Evolutionary conservation across 2,329 filamentous ascomycete genomes (phyloP).

Genomic region (Rhytidhysteron rufulum): DNA sequence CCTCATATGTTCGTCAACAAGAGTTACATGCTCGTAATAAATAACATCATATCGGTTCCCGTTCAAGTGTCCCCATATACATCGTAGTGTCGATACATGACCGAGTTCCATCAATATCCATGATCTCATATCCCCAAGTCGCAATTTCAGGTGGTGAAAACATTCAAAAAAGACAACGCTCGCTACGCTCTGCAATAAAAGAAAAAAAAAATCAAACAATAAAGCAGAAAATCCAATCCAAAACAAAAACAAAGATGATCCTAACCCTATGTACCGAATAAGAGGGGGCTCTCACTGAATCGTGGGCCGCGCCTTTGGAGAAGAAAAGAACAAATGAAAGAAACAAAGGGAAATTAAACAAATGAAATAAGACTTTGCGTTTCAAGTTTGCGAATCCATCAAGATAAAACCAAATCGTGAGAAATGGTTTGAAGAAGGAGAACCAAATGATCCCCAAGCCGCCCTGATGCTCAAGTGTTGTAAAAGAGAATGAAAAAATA

Average conservation of each 20-base stretch:
- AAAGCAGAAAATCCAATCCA: background rate
- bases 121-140: slow-evolving; percentile 1
- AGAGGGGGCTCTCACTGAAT: too few relatives aligned
- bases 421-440: background rate
- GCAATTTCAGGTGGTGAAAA: slow-evolving; percentile 1
- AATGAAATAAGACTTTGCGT: slow-evolving; percentile 12
- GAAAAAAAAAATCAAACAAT: slow-evolving; percentile 17
- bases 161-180: slow-evolving; percentile 10
- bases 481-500: too few relatives aligned
- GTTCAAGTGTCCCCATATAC: slow-evolving; percentile 4
- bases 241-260: slow-evolving; percentile 20
- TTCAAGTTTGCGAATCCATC: too few relatives aligned
- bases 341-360: slow-evolving; percentile 1
- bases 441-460: background rate
- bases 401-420: slow-evolving; percentile 8
- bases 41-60: too few relatives aligned
- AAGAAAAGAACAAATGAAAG: background rate
- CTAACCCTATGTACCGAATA: slow-evolving; percentile 18
- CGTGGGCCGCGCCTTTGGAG: too few relatives aligned
- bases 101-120: background rate
- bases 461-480: background rate
- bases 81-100: slow-evolving; percentile 7
- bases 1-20: too few relatives aligned
- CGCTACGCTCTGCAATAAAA: slow-evolving; percentile 17
- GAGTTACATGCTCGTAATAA: too few relatives aligned